phyloP scores from a whole-genome alignment of 179 eudicot species.

The Sideroxylon spinosum region DNA sequence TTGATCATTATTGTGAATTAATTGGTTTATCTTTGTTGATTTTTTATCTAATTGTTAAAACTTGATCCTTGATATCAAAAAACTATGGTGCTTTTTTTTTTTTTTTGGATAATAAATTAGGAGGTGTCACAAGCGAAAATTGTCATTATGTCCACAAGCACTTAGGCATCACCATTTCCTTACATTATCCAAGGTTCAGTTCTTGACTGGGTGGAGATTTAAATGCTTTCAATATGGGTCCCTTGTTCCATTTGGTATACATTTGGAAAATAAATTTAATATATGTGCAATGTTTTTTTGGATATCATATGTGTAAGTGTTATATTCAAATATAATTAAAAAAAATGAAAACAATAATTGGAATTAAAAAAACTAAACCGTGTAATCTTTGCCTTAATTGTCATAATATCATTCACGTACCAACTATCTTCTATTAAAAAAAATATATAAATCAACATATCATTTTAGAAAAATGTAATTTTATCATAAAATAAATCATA shows the following conservation, averaged over 20 bases:
- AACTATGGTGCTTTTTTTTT: not conserved
- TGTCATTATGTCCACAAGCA: not conserved
- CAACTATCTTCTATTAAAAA: not conserved
- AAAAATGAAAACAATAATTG: too few relatives aligned
- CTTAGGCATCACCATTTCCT: too few relatives aligned
- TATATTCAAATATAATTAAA: too few relatives aligned
- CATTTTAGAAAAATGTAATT: too few relatives aligned
- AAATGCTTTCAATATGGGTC: not conserved
- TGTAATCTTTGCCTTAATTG: too few relatives aligned
- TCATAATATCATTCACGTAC: too few relatives aligned
- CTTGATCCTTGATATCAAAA: not conserved
- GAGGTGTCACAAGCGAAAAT: not conserved
- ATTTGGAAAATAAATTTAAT: not conserved
- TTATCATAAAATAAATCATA: too few relatives aligned
- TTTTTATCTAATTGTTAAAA: not conserved
- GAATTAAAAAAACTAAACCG: too few relatives aligned
- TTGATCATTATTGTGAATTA: not conserved
- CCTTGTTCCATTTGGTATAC: not conserved
- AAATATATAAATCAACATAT: too few relatives aligned
- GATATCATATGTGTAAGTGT: too few relatives aligned
- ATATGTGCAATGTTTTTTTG: not conserved
- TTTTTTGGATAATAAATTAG: not conserved
- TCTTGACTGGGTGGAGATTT: not conserved
- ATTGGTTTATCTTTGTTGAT: not conserved
- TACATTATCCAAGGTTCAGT: not conserved